Percentiles rank a stretch among this genome's conserved stretches.
phyloP scores from a whole-genome alignment of 2,329 filamentous ascomycete genomes.

The Aspergillus flavus region DNA sequence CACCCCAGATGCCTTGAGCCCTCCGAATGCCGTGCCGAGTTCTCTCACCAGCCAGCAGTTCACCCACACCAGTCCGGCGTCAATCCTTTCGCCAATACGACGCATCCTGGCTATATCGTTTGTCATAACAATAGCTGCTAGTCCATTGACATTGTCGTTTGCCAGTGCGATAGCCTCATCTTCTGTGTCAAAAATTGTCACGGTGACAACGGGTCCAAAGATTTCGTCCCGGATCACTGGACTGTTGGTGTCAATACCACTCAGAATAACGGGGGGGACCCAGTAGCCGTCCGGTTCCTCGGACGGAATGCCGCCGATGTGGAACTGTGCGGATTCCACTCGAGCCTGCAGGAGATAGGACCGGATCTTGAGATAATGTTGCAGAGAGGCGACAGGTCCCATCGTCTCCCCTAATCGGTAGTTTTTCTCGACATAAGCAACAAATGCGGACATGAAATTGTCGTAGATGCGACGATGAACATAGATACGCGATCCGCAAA shows the following conservation, averaged over 20 bases:
- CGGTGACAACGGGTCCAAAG: conserved; percentile 64
- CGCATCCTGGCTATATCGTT: not conserved
- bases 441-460: conserved; percentile 34
- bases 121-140: not conserved
- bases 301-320: conserved; percentile 31
- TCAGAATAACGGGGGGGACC: conserved; percentile 62
- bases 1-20: not conserved
- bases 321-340: conserved; percentile 22
- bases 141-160: conserved; percentile 2
- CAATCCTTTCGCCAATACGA: not conserved
- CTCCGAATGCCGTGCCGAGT: not conserved
- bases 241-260: conserved; percentile 59
- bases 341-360: no score
- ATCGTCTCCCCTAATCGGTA: conserved; percentile 39
- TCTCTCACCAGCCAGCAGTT: not conserved
- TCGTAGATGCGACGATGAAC: conserved; percentile 56
- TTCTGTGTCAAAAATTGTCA: conserved; percentile 56
- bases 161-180: conserved; percentile 1
- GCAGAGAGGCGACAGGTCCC: no score
- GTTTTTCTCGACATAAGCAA: conserved; percentile 31
- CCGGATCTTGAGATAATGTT: no score
- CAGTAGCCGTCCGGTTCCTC: conserved; percentile 62
- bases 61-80: conserved; percentile 3
- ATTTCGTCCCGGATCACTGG: conserved; percentile 64
- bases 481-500: conserved; percentile 49